Percentiles rank a stretch among this genome's conserved stretches.
These are phyloP conservation scores for Hypomontagnella monticulosa DNA, from an alignment of 495 filamentous ascomycete species.

Conservation along the genomic window DNA sequence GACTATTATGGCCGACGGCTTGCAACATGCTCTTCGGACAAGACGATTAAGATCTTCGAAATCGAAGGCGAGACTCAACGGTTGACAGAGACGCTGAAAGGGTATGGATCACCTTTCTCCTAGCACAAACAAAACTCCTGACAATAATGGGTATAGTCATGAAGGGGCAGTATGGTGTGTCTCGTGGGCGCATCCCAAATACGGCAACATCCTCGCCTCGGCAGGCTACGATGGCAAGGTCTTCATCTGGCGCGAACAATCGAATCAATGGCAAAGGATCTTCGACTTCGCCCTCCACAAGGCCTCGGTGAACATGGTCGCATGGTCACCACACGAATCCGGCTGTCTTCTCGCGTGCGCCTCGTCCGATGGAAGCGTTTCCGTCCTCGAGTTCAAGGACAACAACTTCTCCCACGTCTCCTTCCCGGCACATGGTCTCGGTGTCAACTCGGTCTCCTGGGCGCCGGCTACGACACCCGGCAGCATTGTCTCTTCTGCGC, in stretches of 20 bases:
- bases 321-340: slow-evolving; percentile 95
- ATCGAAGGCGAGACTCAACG: slow-evolving; percentile 93
- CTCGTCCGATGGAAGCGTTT: slow-evolving; percentile 89
- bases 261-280: slow-evolving; percentile 78
- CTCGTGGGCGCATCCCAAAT: slow-evolving; percentile 98
- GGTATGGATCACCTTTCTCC: slow-evolving; percentile 63
- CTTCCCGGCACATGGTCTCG: slow-evolving; percentile 90
- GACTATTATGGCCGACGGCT: slow-evolving; percentile 98
- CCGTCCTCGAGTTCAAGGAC: slow-evolving; percentile 94
- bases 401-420: slow-evolving; percentile 86
- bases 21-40: slow-evolving; percentile 97
- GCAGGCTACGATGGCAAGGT: slow-evolving; percentile 97
- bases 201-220: slow-evolving; percentile 95
- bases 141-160: slow-evolving; percentile 66
- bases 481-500: slow-evolving; percentile 74
- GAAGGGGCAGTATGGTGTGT: slow-evolving; percentile 97
- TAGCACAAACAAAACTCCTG: slow-evolving; percentile 22
- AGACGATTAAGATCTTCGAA: slow-evolving; percentile 99
- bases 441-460: slow-evolving; percentile 96
- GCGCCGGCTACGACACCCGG: slow-evolving; percentile 84
- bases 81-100: slow-evolving; percentile 91
- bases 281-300: slow-evolving; percentile 92
- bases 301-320: slow-evolving; percentile 93
- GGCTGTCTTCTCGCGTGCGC: slow-evolving; percentile 96
- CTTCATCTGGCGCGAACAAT: slow-evolving; percentile 95